Evolutionary conservation across 2,329 filamentous ascomycete species (phyloP).

Genomic region (Cytospora leucostoma): DNA sequence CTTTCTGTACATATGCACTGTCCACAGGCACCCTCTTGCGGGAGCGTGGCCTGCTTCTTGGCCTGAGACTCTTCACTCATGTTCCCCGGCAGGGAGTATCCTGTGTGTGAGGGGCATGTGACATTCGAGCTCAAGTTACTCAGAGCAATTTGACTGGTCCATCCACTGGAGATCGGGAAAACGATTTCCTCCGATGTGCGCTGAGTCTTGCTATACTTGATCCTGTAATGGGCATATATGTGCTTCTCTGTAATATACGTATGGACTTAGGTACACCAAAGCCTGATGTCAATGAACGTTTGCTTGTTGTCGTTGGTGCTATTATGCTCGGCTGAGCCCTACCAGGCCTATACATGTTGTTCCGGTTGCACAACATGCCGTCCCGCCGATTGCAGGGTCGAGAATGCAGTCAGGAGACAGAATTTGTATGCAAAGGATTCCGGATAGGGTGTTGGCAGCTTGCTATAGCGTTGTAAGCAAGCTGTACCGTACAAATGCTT

Average conservation of each 20-base stretch:
- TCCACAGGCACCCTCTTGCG: background rate
- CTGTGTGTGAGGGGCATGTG: background rate
- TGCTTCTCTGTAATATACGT: background rate
- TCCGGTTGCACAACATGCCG: conserved; percentile 16
- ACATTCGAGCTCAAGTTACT: background rate
- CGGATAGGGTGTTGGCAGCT: conserved; percentile 1
- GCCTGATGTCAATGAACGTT: background rate
- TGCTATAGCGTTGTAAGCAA: conserved; percentile 5
- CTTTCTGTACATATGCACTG: background rate
- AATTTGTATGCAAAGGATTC: conserved; percentile 4
- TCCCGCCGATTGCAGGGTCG: conserved; percentile 15
- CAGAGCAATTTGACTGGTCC: background rate
- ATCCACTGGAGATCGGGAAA: background rate
- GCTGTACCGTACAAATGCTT: background rate
- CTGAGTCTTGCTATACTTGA: background rate
- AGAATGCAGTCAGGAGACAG: conserved; percentile 8
- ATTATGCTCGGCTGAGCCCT: background rate
- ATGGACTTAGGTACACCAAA: background rate
- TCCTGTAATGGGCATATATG: background rate
- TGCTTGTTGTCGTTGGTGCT: background rate
- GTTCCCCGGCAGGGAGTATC: background rate
- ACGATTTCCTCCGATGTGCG: background rate
- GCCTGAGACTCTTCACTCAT: background rate
- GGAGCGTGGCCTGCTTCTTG: background rate
- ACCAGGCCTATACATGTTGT: conserved; percentile 3